These are phyloP conservation scores for Aspergillus neoniger DNA, from an alignment of 2,329 filamentous ascomycete genomes.

Conservation along the genomic window DNA sequence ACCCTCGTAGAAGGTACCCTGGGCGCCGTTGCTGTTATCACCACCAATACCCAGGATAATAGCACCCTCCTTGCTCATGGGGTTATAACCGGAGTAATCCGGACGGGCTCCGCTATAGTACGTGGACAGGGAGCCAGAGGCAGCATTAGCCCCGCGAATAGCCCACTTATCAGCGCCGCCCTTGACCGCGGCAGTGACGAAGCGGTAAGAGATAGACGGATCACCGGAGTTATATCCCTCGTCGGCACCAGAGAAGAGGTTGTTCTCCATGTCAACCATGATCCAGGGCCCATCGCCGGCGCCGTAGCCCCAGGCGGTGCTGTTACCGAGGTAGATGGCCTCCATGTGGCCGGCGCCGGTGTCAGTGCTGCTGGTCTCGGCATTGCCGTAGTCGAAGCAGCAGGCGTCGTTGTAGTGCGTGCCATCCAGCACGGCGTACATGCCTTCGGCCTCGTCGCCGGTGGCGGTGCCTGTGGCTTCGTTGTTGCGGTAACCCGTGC, in stretches of 20 bases:
- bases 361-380: slow-evolving; percentile 54
- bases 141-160: slow-evolving; percentile 59
- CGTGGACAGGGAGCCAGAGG: slow-evolving; percentile 57
- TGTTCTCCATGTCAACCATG: slow-evolving; percentile 70
- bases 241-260: slow-evolving; percentile 60
- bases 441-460: slow-evolving; percentile 53
- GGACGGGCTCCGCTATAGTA: slow-evolving; percentile 62
- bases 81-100: slow-evolving; percentile 55
- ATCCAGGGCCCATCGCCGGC: slow-evolving; percentile 64
- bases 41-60: slow-evolving; percentile 72
- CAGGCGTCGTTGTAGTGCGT: slow-evolving; percentile 38
- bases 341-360: slow-evolving; percentile 69
- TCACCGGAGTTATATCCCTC: slow-evolving; percentile 53
- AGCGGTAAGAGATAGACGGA: slow-evolving; percentile 57
- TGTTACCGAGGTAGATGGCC: slow-evolving; percentile 65
- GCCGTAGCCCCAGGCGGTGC: slow-evolving; percentile 58
- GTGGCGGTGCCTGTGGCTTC: slow-evolving; percentile 54
- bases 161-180: slow-evolving; percentile 60
- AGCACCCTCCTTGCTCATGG: slow-evolving; percentile 66
- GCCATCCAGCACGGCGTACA: slow-evolving; percentile 38
- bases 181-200: slow-evolving; percentile 61
- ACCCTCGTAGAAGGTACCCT: slow-evolving; percentile 67
- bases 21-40: slow-evolving; percentile 61
- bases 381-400: slow-evolving; percentile 61
- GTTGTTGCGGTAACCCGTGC: slow-evolving; percentile 66